A percentile compares a stretch with the other conserved stretches of the same genome.
phyloP scores from a whole-genome alignment of 257 asterid genomes.

The Prunella vulgaris region DNA sequence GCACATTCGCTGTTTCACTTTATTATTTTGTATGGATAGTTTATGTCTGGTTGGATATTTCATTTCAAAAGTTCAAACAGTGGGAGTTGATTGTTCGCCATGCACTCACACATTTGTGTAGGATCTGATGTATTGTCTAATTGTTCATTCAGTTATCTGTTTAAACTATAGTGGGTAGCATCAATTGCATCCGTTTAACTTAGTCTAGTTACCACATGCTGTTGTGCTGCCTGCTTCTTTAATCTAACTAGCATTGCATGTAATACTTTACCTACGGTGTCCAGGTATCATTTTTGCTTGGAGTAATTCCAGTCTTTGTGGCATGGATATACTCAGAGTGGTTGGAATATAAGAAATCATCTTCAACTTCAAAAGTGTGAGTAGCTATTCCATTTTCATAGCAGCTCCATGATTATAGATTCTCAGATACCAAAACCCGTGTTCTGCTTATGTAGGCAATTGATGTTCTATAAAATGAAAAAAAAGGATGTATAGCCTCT shows the following conservation, averaged over 20 bases:
- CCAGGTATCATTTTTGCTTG: conserved; percentile 87
- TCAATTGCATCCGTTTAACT: neutral
- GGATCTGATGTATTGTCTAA: neutral
- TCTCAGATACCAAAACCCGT: neutral
- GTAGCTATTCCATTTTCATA: conserved; percentile 20
- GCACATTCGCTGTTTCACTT: neutral
- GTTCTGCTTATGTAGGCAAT: conserved; percentile 2
- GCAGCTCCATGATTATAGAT: conserved; percentile 11
- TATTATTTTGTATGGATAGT: neutral
- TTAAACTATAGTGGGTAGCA: neutral
- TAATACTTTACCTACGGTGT: conserved; percentile 17
- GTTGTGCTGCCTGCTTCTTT: conserved; percentile 9
- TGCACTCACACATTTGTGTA: neutral
- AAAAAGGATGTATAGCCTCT: neutral
- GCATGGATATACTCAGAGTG: conserved; percentile 80
- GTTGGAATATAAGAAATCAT: conserved; percentile 57
- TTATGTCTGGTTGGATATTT: conserved; percentile 5
- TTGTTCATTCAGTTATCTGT: neutral
- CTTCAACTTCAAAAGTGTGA: conserved; percentile 54
- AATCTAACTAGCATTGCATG: neutral
- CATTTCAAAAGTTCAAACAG: neutral
- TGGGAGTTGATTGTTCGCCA: neutral
- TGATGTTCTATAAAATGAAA: neutral
- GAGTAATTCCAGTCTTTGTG: conserved; percentile 56
- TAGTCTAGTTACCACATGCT: neutral